Evolutionary conservation across 2,329 filamentous ascomycete species (phyloP).

Genomic region (Aspergillus glaucus): DNA sequence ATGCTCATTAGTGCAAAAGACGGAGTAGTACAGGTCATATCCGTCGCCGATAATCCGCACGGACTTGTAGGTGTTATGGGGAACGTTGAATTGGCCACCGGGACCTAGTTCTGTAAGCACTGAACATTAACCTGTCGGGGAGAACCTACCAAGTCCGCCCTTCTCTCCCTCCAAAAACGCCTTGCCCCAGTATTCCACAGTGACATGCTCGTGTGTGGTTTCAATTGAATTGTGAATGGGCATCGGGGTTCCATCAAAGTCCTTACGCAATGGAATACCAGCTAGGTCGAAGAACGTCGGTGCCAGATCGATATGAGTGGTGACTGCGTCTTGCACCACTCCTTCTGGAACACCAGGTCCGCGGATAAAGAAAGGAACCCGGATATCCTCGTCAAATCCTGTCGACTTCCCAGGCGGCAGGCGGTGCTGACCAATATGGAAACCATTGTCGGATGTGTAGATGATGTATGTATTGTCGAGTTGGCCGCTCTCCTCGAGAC

Average conservation of each 20-base stretch:
- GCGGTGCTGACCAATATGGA: conserved; percentile 55
- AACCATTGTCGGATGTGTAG: conserved; percentile 57
- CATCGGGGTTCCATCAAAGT: conserved; percentile 55
- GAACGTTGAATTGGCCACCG: conserved; percentile 11
- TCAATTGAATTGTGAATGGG: conserved; percentile 26
- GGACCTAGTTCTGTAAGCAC: conserved; percentile 9
- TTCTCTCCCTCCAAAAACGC: conserved; percentile 26
- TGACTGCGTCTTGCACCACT: conserved; percentile 42
- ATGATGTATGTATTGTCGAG: conserved; percentile 56
- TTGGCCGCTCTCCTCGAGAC: conserved; percentile 36
- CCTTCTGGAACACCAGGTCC: conserved; percentile 50
- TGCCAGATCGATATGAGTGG: conserved; percentile 59
- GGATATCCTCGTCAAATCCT: conserved; percentile 55
- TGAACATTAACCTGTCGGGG: background rate
- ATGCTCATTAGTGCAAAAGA: conserved; percentile 38
- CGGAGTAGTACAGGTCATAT: conserved; percentile 36
- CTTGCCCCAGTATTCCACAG: conserved; percentile 53
- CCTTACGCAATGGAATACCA: conserved; percentile 35
- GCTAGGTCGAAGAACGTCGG: conserved; percentile 52
- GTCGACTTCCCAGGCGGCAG: conserved; percentile 54
- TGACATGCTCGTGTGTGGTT: conserved; percentile 49
- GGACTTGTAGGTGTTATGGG: conserved; percentile 38
- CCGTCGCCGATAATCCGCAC: conserved; percentile 28
- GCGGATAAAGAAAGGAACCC: conserved; percentile 54
- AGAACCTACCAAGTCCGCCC: conserved; percentile 18